phyloP scores from a whole-genome alignment of 2,329 filamentous ascomycete species.

The Fusarium gaditjirri region DNA sequence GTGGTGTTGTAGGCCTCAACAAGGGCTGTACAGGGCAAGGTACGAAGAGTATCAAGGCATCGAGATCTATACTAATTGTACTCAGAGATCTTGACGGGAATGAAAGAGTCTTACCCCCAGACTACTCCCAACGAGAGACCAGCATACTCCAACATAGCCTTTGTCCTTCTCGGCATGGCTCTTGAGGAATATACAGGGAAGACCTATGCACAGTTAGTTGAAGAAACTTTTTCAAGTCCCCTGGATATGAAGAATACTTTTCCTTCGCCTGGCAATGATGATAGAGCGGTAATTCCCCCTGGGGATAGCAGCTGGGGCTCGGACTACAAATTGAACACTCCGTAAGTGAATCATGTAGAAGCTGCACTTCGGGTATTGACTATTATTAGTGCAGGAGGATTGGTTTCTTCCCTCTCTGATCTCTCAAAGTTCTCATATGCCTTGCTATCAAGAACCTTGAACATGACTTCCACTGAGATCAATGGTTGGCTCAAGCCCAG shows the following conservation, averaged over 20 bases:
- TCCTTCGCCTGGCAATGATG: slow-evolving; percentile 46
- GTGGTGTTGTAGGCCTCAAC: slow-evolving; percentile 51
- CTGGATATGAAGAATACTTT: slow-evolving; percentile 34
- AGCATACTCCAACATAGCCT: slow-evolving; percentile 56
- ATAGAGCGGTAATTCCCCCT: slow-evolving; percentile 49
- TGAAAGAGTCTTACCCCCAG: slow-evolving; percentile 47
- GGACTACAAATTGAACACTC: slow-evolving; percentile 48
- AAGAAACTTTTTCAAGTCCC: slow-evolving; percentile 29
- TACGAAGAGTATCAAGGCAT: slow-evolving; percentile 10
- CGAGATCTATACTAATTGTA: not conserved
- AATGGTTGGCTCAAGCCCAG: slow-evolving; percentile 51
- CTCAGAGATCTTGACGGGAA: slow-evolving; percentile 48
- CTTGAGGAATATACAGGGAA: slow-evolving; percentile 47
- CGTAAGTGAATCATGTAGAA: slow-evolving; percentile 39
- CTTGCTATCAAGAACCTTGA: slow-evolving; percentile 44
- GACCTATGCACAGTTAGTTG: slow-evolving; percentile 44
- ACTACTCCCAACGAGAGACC: slow-evolving; percentile 48
- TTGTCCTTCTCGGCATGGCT: slow-evolving; percentile 50
- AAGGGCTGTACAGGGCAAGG: slow-evolving; percentile 48
- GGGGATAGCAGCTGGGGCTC: slow-evolving; percentile 49
- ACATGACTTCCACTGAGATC: slow-evolving; percentile 40
- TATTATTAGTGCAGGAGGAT: slow-evolving; percentile 45
- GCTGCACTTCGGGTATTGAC: not conserved
- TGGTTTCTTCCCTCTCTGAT: slow-evolving; percentile 50
- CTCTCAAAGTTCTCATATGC: slow-evolving; percentile 45